These are phyloP conservation scores for Umbelopsis sp. DNA, from an alignment of 192 early-diverging fungal genomes.

Conservation along the genomic window DNA sequence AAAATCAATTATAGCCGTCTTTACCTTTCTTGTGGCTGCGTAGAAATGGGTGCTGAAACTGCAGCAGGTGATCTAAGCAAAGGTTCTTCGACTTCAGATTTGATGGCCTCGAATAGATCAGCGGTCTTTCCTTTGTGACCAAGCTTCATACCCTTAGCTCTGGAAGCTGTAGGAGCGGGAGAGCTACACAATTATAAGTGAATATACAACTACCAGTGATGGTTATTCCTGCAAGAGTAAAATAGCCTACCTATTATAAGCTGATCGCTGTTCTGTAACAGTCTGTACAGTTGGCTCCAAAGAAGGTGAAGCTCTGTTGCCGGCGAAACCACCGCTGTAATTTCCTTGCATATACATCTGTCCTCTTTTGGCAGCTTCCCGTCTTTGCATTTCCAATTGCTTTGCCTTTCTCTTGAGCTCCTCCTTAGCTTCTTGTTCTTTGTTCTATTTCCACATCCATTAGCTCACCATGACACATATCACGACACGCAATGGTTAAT, in stretches of 20 bases:
- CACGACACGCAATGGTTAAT: too few relatives aligned
- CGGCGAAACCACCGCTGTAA: slow-evolving; percentile 43
- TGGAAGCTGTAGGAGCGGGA: slow-evolving; percentile 44
- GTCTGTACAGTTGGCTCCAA: slow-evolving; percentile 34
- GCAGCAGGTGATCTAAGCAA: slow-evolving; percentile 13
- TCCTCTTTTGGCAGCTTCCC: slow-evolving; percentile 68
- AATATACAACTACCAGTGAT: neutral
- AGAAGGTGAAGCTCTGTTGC: slow-evolving; percentile 38
- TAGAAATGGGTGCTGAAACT: neutral
- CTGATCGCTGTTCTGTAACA: slow-evolving; percentile 24
- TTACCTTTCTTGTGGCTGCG: slow-evolving; percentile 6
- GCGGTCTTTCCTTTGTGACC: slow-evolving; percentile 84
- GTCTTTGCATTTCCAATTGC: slow-evolving; percentile 87
- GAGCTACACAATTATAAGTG: slow-evolving; percentile 23
- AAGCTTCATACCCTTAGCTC: slow-evolving; percentile 92
- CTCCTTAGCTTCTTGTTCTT: slow-evolving; percentile 97
- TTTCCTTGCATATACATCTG: slow-evolving; percentile 52
- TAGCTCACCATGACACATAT: neutral
- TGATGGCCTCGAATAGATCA: slow-evolving; percentile 81
- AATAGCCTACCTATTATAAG: slow-evolving; percentile 28
- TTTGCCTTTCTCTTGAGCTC: slow-evolving; percentile 92
- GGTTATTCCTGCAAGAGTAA: too few relatives aligned
- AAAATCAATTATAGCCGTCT: neutral
- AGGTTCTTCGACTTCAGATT: slow-evolving; percentile 71
- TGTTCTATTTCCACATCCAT: slow-evolving; percentile 57